Percentiles rank a stretch among this genome's conserved stretches.
Conservation (phyloP, 2,329 filamentous ascomycete species). For the Ascochyta lentis region DNA sequence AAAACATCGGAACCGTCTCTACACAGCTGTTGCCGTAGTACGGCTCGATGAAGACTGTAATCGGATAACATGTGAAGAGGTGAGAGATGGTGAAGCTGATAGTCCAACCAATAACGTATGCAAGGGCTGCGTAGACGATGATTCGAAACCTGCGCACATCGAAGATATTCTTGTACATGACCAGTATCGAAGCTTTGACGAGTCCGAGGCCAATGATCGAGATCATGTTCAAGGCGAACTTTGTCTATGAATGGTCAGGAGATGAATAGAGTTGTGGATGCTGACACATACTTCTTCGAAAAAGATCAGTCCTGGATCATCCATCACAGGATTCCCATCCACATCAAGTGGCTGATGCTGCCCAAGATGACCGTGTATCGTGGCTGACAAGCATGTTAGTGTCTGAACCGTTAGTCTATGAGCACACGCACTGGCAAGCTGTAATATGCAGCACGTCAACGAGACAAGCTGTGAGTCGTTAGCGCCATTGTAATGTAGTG, state of each 20-base stretch:
- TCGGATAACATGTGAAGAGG: conserved; percentile 39
- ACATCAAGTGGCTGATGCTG: conserved; percentile 29
- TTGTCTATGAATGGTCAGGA: conserved; percentile 25
- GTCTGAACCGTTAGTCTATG: not conserved
- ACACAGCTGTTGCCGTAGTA: conserved; percentile 35
- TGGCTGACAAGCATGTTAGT: conserved; percentile 16
- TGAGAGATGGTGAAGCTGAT: conserved; percentile 32
- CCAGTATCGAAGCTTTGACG: conserved; percentile 39
- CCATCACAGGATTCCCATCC: conserved; percentile 28
- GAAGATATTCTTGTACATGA: conserved; percentile 42
- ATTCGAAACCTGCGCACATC: conserved; percentile 28
- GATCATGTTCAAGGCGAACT: conserved; percentile 37
- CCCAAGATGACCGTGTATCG: conserved; percentile 30
- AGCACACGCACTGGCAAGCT: conserved; percentile 26
- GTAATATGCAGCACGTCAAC: conserved; percentile 28
- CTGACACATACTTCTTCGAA: conserved; percentile 26
- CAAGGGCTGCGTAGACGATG: conserved; percentile 29
- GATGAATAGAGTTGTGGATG: not conserved
- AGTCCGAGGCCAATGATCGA: conserved; percentile 36
- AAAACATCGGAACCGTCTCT: conserved; percentile 30
- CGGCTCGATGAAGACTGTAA: conserved; percentile 36
- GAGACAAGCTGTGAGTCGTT: conserved; percentile 23
- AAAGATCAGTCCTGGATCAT: conserved; percentile 32
- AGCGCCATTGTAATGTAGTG: not conserved
- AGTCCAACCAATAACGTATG: conserved; percentile 32